A percentile compares a stretch with the other conserved stretches of the same genome.
Conservation (phyloP, 2,329 filamentous ascomycete genomes). For the Fulvia fulva region DNA sequence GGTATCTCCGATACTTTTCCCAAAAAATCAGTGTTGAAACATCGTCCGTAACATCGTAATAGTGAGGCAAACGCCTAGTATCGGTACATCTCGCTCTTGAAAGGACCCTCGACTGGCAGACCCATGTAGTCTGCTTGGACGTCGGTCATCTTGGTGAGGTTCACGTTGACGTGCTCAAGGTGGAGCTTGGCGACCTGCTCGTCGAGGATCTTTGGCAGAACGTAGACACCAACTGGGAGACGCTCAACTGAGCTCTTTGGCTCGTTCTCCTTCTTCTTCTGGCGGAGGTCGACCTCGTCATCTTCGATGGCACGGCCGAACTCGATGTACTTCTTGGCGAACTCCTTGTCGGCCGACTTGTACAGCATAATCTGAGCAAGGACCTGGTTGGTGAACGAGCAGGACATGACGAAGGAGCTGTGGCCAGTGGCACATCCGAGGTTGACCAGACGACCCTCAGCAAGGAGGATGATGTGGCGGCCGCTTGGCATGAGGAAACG, state of each 20-base stretch:
- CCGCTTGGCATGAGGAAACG: constrained; percentile 92
- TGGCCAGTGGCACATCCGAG: constrained; percentile 97
- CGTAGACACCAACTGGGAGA: constrained; percentile 87
- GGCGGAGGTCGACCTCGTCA: constrained; percentile 25
- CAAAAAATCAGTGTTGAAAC: constrained; percentile 24
- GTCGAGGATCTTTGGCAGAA: constrained; percentile 96
- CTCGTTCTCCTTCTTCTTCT: constrained; percentile 47
- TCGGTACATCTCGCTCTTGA: constrained; percentile 89
- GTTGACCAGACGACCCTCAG: constrained; percentile 98
- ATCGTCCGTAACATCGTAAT: constrained; percentile 23
- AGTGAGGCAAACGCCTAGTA: constrained; percentile 52
- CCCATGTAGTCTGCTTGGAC: constrained; percentile 95
- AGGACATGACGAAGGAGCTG: constrained; percentile 99
- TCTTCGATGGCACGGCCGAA: constrained; percentile 59
- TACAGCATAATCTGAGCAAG: constrained; percentile 97
- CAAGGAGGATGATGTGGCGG: constrained; percentile 96
- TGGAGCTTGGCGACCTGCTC: constrained; percentile 97
- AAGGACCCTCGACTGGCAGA: constrained; percentile 80
- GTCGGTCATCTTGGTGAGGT: constrained; percentile 79
- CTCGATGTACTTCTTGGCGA: constrained; percentile 91
- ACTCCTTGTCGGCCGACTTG: constrained; percentile 85
- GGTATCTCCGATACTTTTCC: constrained; percentile 15
- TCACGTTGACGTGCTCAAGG: constrained; percentile 86
- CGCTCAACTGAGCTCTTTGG: constrained; percentile 60
- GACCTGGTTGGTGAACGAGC: constrained; percentile 99